phyloP scores from a whole-genome alignment of 2,329 filamentous ascomycete species.

The Stachybotrys elegans region DNA sequence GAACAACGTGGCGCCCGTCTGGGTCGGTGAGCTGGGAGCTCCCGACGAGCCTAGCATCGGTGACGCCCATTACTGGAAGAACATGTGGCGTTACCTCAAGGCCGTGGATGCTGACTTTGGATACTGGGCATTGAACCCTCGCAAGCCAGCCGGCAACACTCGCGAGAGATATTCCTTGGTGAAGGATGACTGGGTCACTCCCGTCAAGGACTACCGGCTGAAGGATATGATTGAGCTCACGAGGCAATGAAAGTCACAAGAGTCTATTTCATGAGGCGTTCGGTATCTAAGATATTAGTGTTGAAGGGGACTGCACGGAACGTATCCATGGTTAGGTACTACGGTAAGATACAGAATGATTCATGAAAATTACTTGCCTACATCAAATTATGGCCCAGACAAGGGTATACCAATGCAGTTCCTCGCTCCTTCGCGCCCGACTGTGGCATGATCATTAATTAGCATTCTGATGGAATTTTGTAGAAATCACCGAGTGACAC shows the following conservation, averaged over 20 bases:
- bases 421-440: no score
- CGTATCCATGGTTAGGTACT: no score
- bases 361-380: no score
- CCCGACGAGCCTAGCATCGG: constrained; percentile 47
- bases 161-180: constrained; percentile 58
- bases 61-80: constrained; percentile 61
- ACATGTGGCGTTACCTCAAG: constrained; percentile 55
- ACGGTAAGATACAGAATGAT: no score
- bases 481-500: no score
- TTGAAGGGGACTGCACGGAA: no score
- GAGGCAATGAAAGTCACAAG: constrained; percentile 17
- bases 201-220: constrained; percentile 58
- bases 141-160: constrained; percentile 54
- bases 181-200: constrained; percentile 59
- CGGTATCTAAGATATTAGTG: no score
- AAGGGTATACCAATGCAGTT: no score
- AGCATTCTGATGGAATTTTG: no score
- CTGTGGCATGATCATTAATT: no score
- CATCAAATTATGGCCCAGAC: no score
- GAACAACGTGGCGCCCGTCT: constrained; percentile 47
- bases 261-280: no score
- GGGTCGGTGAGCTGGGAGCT: constrained; percentile 64
- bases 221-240: constrained; percentile 55
- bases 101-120: constrained; percentile 59
- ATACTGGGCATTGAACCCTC: constrained; percentile 66